Percentiles rank a stretch among this genome's conserved stretches.
Evolutionary conservation across 345 rosid species (phyloP).

Genomic region (Gossypium arboreum): DNA sequence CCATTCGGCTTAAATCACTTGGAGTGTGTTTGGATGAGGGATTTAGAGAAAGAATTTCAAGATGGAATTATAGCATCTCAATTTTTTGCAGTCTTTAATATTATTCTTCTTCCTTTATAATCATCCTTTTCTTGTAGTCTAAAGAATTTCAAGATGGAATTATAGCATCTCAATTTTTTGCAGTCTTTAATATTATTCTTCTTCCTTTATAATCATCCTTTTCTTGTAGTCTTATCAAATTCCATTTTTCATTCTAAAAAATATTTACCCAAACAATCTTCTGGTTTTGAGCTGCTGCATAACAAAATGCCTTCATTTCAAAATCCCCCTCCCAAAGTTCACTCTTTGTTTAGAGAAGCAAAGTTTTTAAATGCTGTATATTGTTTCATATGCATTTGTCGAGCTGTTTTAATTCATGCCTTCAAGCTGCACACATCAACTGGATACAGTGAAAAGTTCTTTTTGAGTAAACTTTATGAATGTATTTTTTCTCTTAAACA

Average conservation of each 20-base stretch:
- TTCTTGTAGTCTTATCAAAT: neutral
- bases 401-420: neutral
- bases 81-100: neutral
- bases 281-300: neutral
- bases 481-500: neutral
- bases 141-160: too few species aligned
- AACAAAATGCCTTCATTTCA: neutral
- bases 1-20: neutral
- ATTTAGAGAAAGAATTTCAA: too few species aligned
- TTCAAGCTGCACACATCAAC: neutral
- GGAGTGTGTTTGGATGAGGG: too few species aligned
- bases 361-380: neutral
- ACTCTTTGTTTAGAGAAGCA: neutral
- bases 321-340: neutral
- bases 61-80: too few species aligned
- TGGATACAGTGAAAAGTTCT: neutral
- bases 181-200: neutral
- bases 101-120: neutral
- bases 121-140: neutral
- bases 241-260: neutral
- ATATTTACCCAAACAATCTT: neutral
- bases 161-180: too few species aligned
- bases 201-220: neutral
- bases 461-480: constrained; percentile 4
- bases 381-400: neutral